Evolutionary conservation across 805 yeast species (phyloP), one percentile per base, ranked within the genome.

Genomic region (Jamesozyma piceae): DNA sequence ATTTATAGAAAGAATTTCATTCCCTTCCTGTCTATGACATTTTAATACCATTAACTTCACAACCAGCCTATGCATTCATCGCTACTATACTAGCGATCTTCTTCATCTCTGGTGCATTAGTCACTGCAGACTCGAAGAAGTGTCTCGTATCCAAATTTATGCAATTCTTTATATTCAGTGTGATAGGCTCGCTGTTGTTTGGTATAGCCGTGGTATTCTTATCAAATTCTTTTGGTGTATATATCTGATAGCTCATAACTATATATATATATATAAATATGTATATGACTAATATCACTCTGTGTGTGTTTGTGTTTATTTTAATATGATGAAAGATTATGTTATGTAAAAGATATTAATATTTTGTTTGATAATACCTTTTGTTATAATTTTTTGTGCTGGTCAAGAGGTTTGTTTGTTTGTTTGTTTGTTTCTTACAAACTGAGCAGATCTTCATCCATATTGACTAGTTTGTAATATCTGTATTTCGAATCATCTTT

Each of bases 141-240:
- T n/a, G n/a, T n/a, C n/a, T n/a, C n/a, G 36, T 52, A 4, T 27
- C 49, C 14, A 57, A 48, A 42, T 52, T 58, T 34, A 31, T 60
- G 9, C 20, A 29, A 14, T 8, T 6, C 6, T 24, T 24, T 11
- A 13, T 58, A 4, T 33, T 62, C 18, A 60, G 66, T 43, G 46
- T 52, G 8, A 34, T 57, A 11, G 68, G 67, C 2, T 60, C 70
- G 17, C 20, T 62, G n/a, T 55, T 67, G 22, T 54, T 58, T 38
- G 72, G 72, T 3, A 57, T 70, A 41, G 71, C 70, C 19, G 48
- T 64, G 21, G 64, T 72, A 17, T 68, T 67, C 43, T 44, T 69
- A 24, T 59, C 70, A 18, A 60, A 72, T 46, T 64, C 69, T 6
- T 66, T 71, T 34, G 76, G 72, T 28, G 76, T 72, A 2, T 72